These are phyloP conservation scores for Microdochium nivale DNA, from an alignment of 2,329 filamentous ascomycete genomes.

Conservation along the genomic window DNA sequence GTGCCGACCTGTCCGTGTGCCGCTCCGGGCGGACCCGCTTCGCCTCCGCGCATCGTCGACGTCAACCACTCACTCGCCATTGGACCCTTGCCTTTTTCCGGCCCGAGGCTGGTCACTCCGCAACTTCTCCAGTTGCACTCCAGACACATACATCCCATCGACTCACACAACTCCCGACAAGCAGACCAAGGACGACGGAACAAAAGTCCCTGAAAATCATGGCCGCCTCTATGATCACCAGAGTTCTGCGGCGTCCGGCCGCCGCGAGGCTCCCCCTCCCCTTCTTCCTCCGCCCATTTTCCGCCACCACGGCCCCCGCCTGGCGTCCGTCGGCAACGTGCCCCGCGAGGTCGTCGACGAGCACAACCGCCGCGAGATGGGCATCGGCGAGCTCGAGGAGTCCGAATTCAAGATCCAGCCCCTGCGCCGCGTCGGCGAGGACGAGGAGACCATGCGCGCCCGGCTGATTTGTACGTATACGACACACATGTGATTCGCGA, in stretches of 20 bases:
- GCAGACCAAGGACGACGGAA: not conserved
- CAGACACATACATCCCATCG: not conserved
- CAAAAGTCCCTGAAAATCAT: not conserved
- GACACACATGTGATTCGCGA: constrained; percentile 14
- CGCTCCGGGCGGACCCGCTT: not conserved
- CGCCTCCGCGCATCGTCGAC: not conserved
- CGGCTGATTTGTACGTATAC: constrained; percentile 57
- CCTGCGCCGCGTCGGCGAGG: constrained; percentile 75
- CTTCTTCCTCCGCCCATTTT: constrained; percentile 6
- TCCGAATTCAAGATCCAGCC: constrained; percentile 84
- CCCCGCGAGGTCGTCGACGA: constrained; percentile 10
- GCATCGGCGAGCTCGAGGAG: constrained; percentile 80
- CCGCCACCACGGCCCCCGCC: constrained; percentile 8
- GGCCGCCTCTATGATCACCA: not conserved
- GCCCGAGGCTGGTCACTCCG: no score
- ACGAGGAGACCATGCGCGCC: constrained; percentile 77
- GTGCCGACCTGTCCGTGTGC: not conserved
- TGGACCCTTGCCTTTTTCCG: not conserved
- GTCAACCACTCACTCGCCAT: not conserved
- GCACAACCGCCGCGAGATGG: constrained; percentile 45
- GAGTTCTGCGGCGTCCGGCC: not conserved
- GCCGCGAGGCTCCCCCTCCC: not conserved
- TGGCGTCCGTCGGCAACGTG: constrained; percentile 12
- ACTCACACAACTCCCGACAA: constrained; percentile 2
- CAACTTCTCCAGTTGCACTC: not conserved